Evolutionary conservation across 768 basidiomycete genomes (phyloP).

Genomic region (Tylopilus balloui): DNA sequence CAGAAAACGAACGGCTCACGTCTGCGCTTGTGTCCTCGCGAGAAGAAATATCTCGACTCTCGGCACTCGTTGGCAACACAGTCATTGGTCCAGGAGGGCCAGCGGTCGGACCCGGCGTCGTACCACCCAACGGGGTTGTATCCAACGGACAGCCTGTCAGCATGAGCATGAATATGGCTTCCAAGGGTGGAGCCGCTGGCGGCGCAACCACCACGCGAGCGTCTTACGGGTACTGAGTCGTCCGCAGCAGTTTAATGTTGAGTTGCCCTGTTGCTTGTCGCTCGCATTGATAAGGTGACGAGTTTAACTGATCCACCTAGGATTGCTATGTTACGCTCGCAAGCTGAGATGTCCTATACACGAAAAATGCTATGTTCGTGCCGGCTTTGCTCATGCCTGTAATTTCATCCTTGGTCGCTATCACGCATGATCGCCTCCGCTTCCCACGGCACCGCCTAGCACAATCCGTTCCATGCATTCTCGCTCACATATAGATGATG

Average conservation of each 20-base stretch:
- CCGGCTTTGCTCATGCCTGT: slow-evolving; percentile 14
- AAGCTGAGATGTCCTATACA: slow-evolving; percentile 19
- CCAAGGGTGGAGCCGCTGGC: slow-evolving; percentile 33
- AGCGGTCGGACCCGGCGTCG: slow-evolving; percentile 28
- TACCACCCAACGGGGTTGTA: slow-evolving; percentile 26
- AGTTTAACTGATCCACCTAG: slow-evolving; percentile 9
- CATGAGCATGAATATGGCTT: slow-evolving; percentile 40
- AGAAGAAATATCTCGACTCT: slow-evolving; percentile 87
- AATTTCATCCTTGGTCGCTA: slow-evolving; percentile 13
- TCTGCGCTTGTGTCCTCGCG: slow-evolving; percentile 81
- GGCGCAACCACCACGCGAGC: slow-evolving; percentile 30
- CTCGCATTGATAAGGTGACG: background rate
- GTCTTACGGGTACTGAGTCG: slow-evolving; percentile 39
- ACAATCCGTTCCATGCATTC: slow-evolving; percentile 4
- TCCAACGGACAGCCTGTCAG: slow-evolving; percentile 37
- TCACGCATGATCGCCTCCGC: slow-evolving; percentile 13
- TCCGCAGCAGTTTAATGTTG: background rate
- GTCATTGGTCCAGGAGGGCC: slow-evolving; percentile 44
- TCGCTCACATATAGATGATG: slow-evolving; percentile 18
- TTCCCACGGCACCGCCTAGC: slow-evolving; percentile 1
- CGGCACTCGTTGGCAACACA: slow-evolving; percentile 63
- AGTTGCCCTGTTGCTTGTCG: slow-evolving; percentile 3
- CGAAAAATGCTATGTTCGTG: slow-evolving; percentile 18
- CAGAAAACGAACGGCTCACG: slow-evolving; percentile 93
- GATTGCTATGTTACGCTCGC: slow-evolving; percentile 11